Base-by-base conservation (phyloP, 441 rosid genomes). In the Erodium trifolium region DNA sequence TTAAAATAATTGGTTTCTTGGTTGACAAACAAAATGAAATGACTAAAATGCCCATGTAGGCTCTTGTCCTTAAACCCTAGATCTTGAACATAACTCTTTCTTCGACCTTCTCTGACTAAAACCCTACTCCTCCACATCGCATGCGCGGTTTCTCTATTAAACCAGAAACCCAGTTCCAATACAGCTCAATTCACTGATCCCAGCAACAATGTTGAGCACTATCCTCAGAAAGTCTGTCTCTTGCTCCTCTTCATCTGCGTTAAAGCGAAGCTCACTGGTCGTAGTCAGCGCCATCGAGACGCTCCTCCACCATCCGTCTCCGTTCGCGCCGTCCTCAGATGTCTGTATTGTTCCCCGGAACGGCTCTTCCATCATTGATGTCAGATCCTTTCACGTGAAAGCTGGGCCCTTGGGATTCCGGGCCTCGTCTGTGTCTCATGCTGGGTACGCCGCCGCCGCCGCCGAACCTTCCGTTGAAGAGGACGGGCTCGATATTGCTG, bases 401-500 rank as follows among this genome's bases (percentile, higher is more conserved):
- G 9, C 62, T 16, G 62, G 62, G 2, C 62, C 27, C 19, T 55
- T 55, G 19, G 23, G n/a, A n/a, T 55, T 55, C 27, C 23, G 9
- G 19, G 18, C 62, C 3, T 55, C 62, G 23, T 55, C 7, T 7
- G 62, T 16, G 19, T 55, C 62, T 16, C 60, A 14, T 16, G 60
- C 60, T 55, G 62, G 62, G 9, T 16, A 1, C 62, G 62, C 62
- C 62, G 19, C 62, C 8, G 62, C 62, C 10, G 19, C 62, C 9
- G 18, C 19, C 19, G 34, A 31, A 3, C 55, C 5, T 14, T 16
- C 23, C 10, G 27, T 55, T 55, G 62, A 16, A 5, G 62, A 16
- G 1, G 62, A 55, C 18, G 62, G 62, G 62, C 62, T 55, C 10
- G 62, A 55, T 14, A 55, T 55, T 18, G 62, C 62, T 14, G 62